Evolutionary conservation across 2,329 filamentous ascomycete species (phyloP).

Genomic region (Exophiala spinifera): DNA sequence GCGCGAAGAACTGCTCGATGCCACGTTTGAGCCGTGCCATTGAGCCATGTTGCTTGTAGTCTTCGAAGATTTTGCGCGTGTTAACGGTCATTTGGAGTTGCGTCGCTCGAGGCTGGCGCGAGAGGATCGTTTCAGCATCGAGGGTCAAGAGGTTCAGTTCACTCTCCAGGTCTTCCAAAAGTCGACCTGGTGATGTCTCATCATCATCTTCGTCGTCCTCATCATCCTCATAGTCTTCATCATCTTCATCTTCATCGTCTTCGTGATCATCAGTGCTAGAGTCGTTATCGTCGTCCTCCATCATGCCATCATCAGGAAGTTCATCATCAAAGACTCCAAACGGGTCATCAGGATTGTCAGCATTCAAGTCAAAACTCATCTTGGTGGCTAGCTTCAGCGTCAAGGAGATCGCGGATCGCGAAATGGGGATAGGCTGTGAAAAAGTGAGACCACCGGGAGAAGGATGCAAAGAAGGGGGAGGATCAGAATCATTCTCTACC

Average conservation of each 20-base stretch:
- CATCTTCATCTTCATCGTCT: not conserved
- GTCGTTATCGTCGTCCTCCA: too few species aligned
- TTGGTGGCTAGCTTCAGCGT: too few species aligned
- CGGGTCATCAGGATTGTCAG: not conserved
- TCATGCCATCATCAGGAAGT: not conserved
- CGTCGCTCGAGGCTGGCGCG: slow-evolving; percentile 20
- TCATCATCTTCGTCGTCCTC: not conserved
- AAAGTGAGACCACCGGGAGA: not conserved
- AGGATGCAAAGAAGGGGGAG: not conserved
- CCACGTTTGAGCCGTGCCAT: slow-evolving; percentile 20
- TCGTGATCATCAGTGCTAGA: too few species aligned
- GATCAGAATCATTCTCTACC: not conserved
- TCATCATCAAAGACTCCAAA: not conserved
- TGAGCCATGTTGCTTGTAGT: slow-evolving; percentile 24
- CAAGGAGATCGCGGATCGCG: too few species aligned
- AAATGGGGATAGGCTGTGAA: too few species aligned
- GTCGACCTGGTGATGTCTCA: slow-evolving; percentile 1
- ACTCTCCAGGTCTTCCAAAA: slow-evolving; percentile 12
- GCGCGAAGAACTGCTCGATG: slow-evolving; percentile 18
- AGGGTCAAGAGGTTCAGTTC: slow-evolving; percentile 18
- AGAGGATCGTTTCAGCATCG: slow-evolving; percentile 21
- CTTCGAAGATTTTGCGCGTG: slow-evolving; percentile 20
- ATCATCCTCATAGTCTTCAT: not conserved
- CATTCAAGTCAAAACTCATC: not conserved
- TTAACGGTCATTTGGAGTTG: slow-evolving; percentile 16